Evolutionary conservation across 345 rosid genomes (phyloP).

Genomic region (Mercurialis annua): DNA sequence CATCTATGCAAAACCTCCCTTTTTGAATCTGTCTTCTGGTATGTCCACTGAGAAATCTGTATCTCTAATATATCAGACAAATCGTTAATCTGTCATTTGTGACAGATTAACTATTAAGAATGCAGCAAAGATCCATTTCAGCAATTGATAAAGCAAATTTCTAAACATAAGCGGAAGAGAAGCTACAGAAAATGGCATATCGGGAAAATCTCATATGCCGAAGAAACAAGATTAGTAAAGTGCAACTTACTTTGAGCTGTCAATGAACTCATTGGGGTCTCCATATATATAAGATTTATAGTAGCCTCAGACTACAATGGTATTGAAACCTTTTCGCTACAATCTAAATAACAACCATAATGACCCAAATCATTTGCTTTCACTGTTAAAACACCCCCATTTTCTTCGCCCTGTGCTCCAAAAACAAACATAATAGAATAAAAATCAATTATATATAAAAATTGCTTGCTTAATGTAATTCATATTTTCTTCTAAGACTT

Average conservation of each 20-base stretch:
- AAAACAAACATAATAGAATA: not conserved
- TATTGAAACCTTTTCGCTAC: constrained; percentile 47
- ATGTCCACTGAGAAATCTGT: too few relatives aligned
- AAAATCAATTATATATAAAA: not conserved
- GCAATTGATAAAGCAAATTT: not conserved
- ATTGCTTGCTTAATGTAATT: not conserved
- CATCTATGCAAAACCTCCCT: too few relatives aligned
- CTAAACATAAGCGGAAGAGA: too few relatives aligned
- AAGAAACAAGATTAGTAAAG: not conserved
- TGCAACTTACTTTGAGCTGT: constrained; percentile 50
- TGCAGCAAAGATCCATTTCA: not conserved
- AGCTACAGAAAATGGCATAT: not conserved
- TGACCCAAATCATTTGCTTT: constrained; percentile 76
- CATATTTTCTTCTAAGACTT: not conserved
- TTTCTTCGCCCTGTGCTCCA: constrained; percentile 50
- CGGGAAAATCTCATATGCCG: too few relatives aligned
- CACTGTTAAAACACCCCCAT: constrained; percentile 51
- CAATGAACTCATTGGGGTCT: constrained; percentile 54
- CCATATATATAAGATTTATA: constrained; percentile 53
- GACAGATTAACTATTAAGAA: too few relatives aligned
- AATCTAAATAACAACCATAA: constrained; percentile 61
- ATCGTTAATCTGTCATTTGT: too few relatives aligned
- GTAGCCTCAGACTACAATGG: constrained; percentile 58
- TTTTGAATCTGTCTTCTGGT: too few relatives aligned
- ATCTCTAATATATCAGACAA: too few relatives aligned